Evolutionary conservation across 2,329 filamentous ascomycete species (phyloP).

Genomic region (Biscogniauxia marginata): DNA sequence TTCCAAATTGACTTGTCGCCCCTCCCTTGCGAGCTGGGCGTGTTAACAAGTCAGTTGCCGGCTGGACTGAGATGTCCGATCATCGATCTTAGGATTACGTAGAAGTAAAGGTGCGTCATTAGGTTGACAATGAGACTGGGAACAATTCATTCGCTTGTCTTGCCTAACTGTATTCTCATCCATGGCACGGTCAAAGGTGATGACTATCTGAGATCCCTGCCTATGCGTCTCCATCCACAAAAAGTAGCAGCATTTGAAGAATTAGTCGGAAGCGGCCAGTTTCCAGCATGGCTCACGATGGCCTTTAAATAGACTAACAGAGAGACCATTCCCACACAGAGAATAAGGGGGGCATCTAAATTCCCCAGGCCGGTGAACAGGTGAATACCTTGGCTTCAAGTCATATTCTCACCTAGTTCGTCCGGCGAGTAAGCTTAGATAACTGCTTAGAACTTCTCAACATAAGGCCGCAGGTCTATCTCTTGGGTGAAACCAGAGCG

Average conservation of each 20-base stretch:
- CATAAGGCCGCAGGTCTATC: constrained; percentile 66
- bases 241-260: not conserved
- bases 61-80: constrained; percentile 7
- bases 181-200: not conserved
- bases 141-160: not conserved
- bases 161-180: not conserved
- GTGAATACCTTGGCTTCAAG: not conserved
- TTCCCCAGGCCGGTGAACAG: not conserved
- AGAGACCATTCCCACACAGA: not conserved
- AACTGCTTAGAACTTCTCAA: constrained; percentile 60
- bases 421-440: not conserved
- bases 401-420: not conserved
- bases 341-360: not conserved
- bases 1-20: constrained; percentile 14
- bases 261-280: not conserved
- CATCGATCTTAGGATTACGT: constrained; percentile 17
- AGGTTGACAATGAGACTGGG: not conserved
- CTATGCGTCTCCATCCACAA: not conserved
- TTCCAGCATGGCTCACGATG: not conserved
- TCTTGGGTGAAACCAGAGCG: constrained; percentile 70
- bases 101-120: not conserved
- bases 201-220: not conserved
- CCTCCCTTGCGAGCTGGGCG: constrained; percentile 18
- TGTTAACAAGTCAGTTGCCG: constrained; percentile 10
- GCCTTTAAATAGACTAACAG: not conserved